Evolutionary conservation across 2,329 filamentous ascomycete genomes (phyloP).

Genomic region (Verticillium tricorpus): DNA sequence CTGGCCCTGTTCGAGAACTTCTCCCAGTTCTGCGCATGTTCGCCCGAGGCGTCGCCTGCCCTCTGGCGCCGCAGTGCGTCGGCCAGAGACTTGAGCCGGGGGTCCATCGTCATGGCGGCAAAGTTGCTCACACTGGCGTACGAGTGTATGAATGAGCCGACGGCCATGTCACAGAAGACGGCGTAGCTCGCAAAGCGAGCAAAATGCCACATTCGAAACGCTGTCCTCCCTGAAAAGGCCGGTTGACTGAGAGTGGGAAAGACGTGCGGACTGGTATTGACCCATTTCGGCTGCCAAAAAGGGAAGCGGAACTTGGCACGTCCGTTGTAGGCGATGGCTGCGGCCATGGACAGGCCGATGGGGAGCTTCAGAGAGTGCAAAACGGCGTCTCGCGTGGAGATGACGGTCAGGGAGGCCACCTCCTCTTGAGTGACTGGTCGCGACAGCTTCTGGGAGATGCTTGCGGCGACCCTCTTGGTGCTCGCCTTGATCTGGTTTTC

Average conservation of each 20-base stretch:
- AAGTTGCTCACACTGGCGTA: conserved; percentile 15
- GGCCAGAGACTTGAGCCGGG: neutral
- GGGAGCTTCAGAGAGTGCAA: conserved; percentile 16
- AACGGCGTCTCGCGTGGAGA: conserved; percentile 19
- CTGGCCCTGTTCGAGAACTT: neutral
- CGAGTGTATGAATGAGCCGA: conserved; percentile 23
- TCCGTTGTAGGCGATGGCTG: conserved; percentile 18
- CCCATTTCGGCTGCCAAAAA: conserved; percentile 29
- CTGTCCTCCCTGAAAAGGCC: conserved; percentile 19
- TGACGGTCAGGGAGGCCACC: conserved; percentile 23
- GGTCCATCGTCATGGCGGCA: neutral
- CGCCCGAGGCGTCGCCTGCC: neutral
- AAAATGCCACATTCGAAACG: conserved; percentile 29
- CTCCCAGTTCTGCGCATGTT: neutral
- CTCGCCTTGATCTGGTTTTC: conserved; percentile 1
- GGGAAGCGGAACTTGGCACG: conserved; percentile 34
- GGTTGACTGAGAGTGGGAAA: conserved; percentile 21
- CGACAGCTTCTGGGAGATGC: neutral
- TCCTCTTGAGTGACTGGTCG: conserved; percentile 30
- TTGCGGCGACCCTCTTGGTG: neutral
- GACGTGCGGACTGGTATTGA: conserved; percentile 21
- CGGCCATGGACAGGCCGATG: conserved; percentile 10
- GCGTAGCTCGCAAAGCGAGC: conserved; percentile 29
- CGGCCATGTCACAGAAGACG: conserved; percentile 16
- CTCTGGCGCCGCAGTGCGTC: neutral